Evolutionary conservation across 805 yeast genomes (phyloP), one percentile per base, ranked within the genome.

Genomic region (Kazachstania africana): DNA sequence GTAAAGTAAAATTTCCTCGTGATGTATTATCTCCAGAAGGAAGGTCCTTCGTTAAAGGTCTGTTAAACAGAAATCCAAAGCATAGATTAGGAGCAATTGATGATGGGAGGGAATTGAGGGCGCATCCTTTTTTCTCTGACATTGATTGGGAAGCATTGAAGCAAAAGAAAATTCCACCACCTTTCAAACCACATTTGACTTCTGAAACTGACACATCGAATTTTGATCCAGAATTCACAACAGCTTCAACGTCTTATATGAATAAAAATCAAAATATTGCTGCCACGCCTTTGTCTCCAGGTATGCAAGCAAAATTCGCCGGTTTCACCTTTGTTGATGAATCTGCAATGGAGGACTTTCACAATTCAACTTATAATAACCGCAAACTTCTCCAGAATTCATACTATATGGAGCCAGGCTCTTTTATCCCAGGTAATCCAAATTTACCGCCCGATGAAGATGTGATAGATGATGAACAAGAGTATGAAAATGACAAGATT

Each of bases 261-360:
- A 78, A 67, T 47, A 75, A 73, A 45, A 44, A 50, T 30, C 81
- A 75, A 44, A 64, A 48, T 9, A 45, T 50, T 66, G 65, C 77
- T 4, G 52, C 59, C 48, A 47, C 60, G 44, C 97, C 97, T 20
- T 62, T 91, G 40, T 78, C 93, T 8, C 95, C 95, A 3, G 95
- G 93, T 0, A 75, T 88, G 48, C 98, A 91, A 61, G 96, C 91
- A 32, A 87, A 87, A 53, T 91, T 91, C 62, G 84, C 83, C 47
- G 98, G 98, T 0, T 91, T 91, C 57, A 91, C 98, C 0, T 91
- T 81, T 57, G 96, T 88, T 29, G 95, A 87, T 55, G 96, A 82
- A 40, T 78, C 93, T 16, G 72, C 94, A 19, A 75, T 88, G 67
- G 94, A 87, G 48, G 95, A 87, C 44, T 81, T 80, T 57, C 78